Evolutionary conservation across 345 rosid species (phyloP).

Genomic region (Triadica sebifera): DNA sequence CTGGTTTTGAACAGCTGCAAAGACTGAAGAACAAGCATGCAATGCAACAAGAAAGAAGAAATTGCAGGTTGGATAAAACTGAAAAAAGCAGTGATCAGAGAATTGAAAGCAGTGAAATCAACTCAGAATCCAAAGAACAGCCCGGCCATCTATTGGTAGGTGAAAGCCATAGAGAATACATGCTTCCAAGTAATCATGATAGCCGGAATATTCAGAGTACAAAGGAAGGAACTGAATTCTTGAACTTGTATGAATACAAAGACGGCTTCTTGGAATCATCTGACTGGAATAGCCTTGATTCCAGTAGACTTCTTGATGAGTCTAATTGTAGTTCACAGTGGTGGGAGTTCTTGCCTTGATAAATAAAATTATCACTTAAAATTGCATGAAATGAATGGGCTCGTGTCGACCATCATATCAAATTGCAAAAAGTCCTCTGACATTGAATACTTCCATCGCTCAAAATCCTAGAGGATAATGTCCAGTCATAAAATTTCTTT

Average conservation of each 20-base stretch:
- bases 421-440: not conserved
- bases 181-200: constrained; percentile 3
- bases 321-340: constrained; percentile 31
- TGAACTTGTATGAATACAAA: constrained; percentile 7
- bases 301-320: constrained; percentile 18
- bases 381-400: not conserved
- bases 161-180: not conserved
- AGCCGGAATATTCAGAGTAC: constrained; percentile 10
- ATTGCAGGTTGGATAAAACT: not conserved
- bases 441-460: not conserved
- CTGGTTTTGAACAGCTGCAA: constrained; percentile 27
- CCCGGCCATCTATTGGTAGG: constrained; percentile 1
- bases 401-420: not conserved
- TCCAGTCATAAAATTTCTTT: not conserved
- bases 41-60: constrained; percentile 9
- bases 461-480: too few species aligned
- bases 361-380: constrained; percentile 1
- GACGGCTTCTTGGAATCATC: constrained; percentile 21
- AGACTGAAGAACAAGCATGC: constrained; percentile 19
- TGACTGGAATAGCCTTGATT: constrained; percentile 25
- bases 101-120: not conserved
- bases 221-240: constrained; percentile 14
- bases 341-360: constrained; percentile 34
- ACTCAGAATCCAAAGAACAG: constrained; percentile 9
- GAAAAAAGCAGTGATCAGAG: constrained; percentile 16